Percentiles rank a stretch among this genome's conserved stretches.
Conservation (phyloP, 2,329 filamentous ascomycete species). For the Colletotrichum trifolii region DNA sequence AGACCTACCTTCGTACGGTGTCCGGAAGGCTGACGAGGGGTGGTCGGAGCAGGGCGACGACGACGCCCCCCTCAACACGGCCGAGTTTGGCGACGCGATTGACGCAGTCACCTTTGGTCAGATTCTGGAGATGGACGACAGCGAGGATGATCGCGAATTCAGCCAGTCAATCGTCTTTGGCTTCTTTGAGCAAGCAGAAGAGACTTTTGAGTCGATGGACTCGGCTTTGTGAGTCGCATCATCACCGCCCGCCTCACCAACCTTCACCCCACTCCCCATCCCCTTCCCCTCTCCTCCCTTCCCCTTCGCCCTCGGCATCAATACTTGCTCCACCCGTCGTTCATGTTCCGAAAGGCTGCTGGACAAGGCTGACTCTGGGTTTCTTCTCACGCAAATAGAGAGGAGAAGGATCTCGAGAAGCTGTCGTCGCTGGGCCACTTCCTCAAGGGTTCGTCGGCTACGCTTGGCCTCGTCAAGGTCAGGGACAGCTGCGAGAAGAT, state of each 20-base stretch:
- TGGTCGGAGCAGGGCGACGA: constrained; percentile 38
- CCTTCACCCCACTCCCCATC: constrained; percentile 23
- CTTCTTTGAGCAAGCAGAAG: constrained; percentile 91
- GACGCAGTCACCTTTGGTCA: constrained; percentile 87
- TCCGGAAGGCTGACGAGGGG: constrained; percentile 33
- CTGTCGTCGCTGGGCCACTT: constrained; percentile 92
- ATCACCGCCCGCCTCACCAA: constrained; percentile 3
- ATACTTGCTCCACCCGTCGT: neutral
- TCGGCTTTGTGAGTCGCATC: constrained; percentile 75
- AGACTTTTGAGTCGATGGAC: constrained; percentile 89
- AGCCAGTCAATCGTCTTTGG: constrained; percentile 88
- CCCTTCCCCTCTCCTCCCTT: constrained; percentile 13
- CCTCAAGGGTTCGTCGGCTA: constrained; percentile 96
- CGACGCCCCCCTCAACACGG: constrained; percentile 42
- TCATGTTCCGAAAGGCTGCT: neutral
- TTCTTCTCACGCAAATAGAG: constrained; percentile 57
- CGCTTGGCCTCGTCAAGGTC: constrained; percentile 89
- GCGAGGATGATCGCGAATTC: constrained; percentile 86
- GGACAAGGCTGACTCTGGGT: constrained; percentile 29
- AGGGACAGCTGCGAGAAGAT: constrained; percentile 97
- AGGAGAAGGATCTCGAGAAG: constrained; percentile 73
- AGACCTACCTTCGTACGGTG: constrained; percentile 18
- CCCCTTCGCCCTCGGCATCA: constrained; percentile 14
- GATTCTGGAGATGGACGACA: constrained; percentile 98
- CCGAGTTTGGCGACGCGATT: constrained; percentile 75